A percentile compares a stretch with the other conserved stretches of the same genome.
Evolutionary conservation across 306 rosid species (phyloP).

Genomic region (Glycine soja): DNA sequence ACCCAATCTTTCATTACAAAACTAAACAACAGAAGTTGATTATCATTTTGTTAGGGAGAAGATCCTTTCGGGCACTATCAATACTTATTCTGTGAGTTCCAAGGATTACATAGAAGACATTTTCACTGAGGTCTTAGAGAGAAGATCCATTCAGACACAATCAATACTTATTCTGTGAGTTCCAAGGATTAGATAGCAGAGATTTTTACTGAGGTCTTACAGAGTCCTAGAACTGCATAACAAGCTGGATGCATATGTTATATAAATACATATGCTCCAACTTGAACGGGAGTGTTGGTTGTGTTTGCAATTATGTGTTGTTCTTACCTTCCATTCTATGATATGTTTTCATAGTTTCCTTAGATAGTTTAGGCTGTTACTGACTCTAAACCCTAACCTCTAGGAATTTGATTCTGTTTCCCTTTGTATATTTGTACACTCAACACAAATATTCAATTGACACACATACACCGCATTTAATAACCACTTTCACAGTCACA

Average conservation of each 20-base stretch:
- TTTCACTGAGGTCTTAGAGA: background rate
- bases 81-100: background rate
- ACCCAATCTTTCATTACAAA: background rate
- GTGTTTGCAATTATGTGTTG: background rate
- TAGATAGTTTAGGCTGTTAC: background rate
- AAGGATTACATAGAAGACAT: background rate
- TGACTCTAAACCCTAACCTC: background rate
- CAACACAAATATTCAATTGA: background rate
- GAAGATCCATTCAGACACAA: no score
- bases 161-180: background rate
- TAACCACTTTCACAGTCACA: slow-evolving; percentile 10
- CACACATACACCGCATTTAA: slow-evolving; percentile 1
- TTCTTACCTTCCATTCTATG: background rate
- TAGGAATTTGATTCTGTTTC: background rate
- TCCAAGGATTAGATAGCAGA: background rate
- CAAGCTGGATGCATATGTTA: background rate
- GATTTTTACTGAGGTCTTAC: background rate
- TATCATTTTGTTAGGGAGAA: background rate
- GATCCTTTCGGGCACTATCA: background rate
- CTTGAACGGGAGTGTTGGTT: background rate
- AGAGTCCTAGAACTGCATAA: background rate
- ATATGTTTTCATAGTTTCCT: background rate
- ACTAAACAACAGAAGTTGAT: background rate
- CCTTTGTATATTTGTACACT: background rate
- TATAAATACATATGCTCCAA: background rate